Conservation (phyloP, 83 land plant genomes). For the Thuja plicata region DNA sequence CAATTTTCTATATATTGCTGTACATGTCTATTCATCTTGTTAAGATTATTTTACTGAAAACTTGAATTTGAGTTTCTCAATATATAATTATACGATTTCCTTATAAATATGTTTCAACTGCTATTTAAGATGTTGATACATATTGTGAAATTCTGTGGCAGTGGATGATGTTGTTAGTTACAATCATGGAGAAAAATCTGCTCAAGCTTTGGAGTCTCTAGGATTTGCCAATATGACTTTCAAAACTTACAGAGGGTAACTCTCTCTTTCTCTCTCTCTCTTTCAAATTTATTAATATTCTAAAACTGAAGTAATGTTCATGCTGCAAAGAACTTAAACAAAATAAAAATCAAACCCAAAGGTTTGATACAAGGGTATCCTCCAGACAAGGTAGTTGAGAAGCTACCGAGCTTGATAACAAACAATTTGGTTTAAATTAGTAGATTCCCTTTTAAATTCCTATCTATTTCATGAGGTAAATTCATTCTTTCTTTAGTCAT, state of each 20-base stretch:
- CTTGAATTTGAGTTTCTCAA: background rate
- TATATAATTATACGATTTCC: background rate
- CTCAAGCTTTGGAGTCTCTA: constrained; percentile 31
- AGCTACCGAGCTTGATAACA: background rate
- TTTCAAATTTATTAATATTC: background rate
- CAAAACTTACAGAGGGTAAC: constrained; percentile 66
- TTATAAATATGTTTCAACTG: background rate
- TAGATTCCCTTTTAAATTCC: background rate
- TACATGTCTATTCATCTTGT: background rate
- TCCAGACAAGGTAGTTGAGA: background rate
- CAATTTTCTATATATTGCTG: background rate
- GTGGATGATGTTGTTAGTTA: constrained; percentile 72
- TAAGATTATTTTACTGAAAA: background rate
- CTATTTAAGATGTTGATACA: background rate
- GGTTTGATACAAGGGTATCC: background rate
- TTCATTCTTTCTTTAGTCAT: background rate
- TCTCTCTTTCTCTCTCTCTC: background rate
- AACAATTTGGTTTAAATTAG: background rate
- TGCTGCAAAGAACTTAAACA: background rate
- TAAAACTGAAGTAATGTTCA: background rate
- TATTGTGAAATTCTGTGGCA: constrained; percentile 16
- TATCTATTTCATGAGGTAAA: background rate
- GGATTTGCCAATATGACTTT: constrained; percentile 55
- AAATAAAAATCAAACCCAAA: background rate
- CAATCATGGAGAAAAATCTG: constrained; percentile 63